Evolutionary conservation across 2,329 filamentous ascomycete genomes (phyloP).

Genomic region (Ophiognomonia clavigignenti-juglandacearum): DNA sequence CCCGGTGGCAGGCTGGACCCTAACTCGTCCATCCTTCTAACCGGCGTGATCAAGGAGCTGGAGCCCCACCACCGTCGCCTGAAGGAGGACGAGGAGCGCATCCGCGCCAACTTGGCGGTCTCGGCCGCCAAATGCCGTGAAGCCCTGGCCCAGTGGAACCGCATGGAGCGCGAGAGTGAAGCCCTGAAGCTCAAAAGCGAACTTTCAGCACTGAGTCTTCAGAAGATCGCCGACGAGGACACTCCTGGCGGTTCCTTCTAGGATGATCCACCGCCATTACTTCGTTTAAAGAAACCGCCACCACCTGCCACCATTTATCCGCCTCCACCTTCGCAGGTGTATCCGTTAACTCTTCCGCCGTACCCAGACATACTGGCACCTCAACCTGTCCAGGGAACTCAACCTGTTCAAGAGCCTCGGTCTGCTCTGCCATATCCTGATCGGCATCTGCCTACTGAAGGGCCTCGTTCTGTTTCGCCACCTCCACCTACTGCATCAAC

Average conservation of each 20-base stretch:
- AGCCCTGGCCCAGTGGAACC: constrained; percentile 49
- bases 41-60: constrained; percentile 48
- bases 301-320: no score
- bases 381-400: no score
- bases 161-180: constrained; percentile 48
- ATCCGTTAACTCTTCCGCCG: no score
- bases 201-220: constrained; percentile 51
- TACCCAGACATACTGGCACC: no score
- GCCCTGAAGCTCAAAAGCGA: constrained; percentile 52
- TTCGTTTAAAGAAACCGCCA: no score
- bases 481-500: no score
- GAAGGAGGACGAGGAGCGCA: constrained; percentile 53
- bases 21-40: constrained; percentile 35
- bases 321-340: no score
- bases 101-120: constrained; percentile 46
- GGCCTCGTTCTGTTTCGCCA: no score
- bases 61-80: constrained; percentile 50
- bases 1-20: constrained; percentile 52
- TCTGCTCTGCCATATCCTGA: no score
- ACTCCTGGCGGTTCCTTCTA: constrained; percentile 52
- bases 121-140: constrained; percentile 52
- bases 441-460: no score
- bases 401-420: no score
- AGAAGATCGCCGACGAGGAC: constrained; percentile 52
- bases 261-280: neutral